phyloP scores from a whole-genome alignment of 2,329 filamentous ascomycete genomes.

The Cryphonectria japonica region DNA sequence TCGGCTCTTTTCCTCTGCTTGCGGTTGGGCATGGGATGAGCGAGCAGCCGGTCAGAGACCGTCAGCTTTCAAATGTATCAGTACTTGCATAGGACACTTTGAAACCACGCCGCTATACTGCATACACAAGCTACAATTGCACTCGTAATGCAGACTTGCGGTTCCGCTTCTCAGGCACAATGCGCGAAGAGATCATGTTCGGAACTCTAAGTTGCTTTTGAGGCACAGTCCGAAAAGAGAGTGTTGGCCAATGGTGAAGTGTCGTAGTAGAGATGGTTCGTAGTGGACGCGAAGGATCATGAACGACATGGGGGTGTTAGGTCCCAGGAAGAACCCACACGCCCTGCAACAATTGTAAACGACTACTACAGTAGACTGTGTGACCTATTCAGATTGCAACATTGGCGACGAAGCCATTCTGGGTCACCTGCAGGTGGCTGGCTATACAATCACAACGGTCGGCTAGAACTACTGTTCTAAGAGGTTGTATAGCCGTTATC shows the following conservation, averaged over 20 bases:
- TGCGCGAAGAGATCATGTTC: neutral
- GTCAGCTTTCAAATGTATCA: neutral
- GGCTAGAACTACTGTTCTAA: neutral
- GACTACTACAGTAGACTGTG: neutral
- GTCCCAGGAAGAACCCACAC: neutral
- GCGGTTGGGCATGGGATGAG: neutral
- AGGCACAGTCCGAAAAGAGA: neutral
- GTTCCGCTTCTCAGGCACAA: neutral
- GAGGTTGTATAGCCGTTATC: neutral
- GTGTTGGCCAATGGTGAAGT: neutral
- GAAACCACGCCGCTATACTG: neutral
- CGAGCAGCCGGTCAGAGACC: neutral
- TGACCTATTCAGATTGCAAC: neutral
- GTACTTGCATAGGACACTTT: neutral
- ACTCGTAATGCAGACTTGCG: neutral
- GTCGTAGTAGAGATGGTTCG: neutral
- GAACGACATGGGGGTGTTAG: neutral
- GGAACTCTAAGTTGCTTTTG: neutral
- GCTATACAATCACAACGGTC: neutral
- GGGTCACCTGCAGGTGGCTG: neutral
- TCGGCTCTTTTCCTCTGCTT: neutral
- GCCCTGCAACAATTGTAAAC: neutral
- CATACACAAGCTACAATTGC: neutral
- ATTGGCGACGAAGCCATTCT: neutral
- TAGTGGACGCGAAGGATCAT: neutral